A percentile compares a stretch with the other conserved stretches of the same genome.
These are phyloP conservation scores for Russula vinacea DNA, from an alignment of 768 basidiomycete species.

Conservation along the genomic window DNA sequence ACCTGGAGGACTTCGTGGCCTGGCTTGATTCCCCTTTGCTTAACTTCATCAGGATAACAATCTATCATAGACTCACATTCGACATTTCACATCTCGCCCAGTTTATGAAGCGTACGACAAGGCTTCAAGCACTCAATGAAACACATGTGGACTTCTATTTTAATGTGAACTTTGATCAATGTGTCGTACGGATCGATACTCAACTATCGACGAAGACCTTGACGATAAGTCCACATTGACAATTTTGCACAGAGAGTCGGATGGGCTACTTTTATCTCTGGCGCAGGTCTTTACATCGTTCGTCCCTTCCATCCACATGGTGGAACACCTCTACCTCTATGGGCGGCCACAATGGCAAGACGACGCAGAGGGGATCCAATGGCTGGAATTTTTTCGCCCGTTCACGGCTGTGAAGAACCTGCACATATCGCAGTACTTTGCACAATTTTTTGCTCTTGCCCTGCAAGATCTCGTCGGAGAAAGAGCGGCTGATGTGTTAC, in stretches of 20 bases:
- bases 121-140: background rate
- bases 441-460: background rate
- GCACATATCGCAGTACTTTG: background rate
- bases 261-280: background rate
- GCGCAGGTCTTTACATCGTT: too few species aligned
- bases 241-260: background rate
- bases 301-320: background rate
- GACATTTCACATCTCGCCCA: too few species aligned
- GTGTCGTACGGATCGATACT: background rate
- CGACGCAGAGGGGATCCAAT: background rate
- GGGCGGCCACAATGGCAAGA: background rate
- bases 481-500: background rate
- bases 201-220: too few species aligned
- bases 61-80: too few species aligned
- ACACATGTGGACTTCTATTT: background rate
- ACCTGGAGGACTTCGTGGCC: too few species aligned
- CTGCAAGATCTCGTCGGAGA: background rate
- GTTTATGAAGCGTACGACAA: background rate
- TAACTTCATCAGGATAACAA: too few species aligned
- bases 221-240: background rate
- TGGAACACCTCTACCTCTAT: background rate
- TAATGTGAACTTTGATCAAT: background rate
- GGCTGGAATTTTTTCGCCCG: background rate
- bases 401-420: background rate
- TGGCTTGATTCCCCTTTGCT: too few species aligned